These are phyloP conservation scores for Coniochaeta sp. DNA, from an alignment of 2,329 filamentous ascomycete genomes.

Conservation along the genomic window DNA sequence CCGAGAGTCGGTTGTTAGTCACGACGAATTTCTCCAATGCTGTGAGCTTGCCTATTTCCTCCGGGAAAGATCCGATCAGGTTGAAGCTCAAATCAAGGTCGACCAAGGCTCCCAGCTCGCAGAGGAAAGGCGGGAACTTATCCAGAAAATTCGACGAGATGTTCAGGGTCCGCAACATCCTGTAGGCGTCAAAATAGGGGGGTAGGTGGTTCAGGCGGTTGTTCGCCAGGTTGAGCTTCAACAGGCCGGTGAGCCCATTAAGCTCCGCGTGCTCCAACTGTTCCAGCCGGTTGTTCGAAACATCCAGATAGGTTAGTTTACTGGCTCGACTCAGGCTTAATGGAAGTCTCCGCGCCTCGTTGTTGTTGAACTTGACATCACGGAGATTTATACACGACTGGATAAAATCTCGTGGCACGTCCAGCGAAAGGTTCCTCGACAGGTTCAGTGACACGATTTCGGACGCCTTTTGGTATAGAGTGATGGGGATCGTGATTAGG, in stretches of 20 bases:
- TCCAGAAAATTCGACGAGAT: constrained; percentile 89
- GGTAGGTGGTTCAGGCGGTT: constrained; percentile 79
- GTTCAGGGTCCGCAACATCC: constrained; percentile 73
- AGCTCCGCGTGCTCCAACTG: constrained; percentile 80
- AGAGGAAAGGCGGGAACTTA: constrained; percentile 78
- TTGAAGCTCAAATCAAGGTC: constrained; percentile 98
- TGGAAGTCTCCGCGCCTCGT: constrained; percentile 82
- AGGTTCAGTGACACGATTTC: constrained; percentile 95
- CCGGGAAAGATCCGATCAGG: constrained; percentile 69
- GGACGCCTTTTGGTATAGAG: constrained; percentile 79
- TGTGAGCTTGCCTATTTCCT: constrained; percentile 67
- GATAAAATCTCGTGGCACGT: constrained; percentile 93
- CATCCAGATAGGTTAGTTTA: constrained; percentile 79
- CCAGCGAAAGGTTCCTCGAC: constrained; percentile 83
- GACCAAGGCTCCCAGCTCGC: constrained; percentile 72
- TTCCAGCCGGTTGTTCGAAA: constrained; percentile 90
- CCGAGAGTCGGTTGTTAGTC: constrained; percentile 84
- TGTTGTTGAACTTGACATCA: constrained; percentile 93
- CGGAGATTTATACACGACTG: constrained; percentile 84
- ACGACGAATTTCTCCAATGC: constrained; percentile 86
- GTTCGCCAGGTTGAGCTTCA: constrained; percentile 90
- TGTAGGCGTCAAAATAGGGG: constrained; percentile 74
- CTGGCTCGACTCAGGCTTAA: constrained; percentile 74
- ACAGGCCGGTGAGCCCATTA: constrained; percentile 63
- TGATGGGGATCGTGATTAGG: constrained; percentile 89